Evolutionary conservation across 2,329 filamentous ascomycete species (phyloP).

Genomic region (Aspergillus ochraceus): DNA sequence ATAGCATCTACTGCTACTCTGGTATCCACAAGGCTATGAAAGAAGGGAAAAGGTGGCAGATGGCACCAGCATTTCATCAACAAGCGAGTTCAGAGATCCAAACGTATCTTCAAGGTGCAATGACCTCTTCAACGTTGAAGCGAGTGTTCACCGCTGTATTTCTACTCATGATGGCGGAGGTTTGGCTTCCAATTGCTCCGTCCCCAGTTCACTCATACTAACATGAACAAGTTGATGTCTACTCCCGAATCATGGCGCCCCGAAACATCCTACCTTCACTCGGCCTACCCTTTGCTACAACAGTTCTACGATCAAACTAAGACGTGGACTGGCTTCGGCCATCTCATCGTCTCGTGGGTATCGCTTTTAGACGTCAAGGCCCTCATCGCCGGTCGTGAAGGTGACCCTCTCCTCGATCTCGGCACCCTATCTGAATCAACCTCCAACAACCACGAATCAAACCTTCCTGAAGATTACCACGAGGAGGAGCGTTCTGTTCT

Average conservation of each 20-base stretch:
- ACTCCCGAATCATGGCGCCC: conserved; percentile 26
- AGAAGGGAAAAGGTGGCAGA: conserved; percentile 28
- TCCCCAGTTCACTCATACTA: background rate
- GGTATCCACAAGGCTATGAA: conserved; percentile 30
- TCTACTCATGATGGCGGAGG: conserved; percentile 38
- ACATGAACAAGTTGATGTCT: conserved; percentile 26
- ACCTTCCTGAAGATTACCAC: background rate
- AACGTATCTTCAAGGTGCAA: conserved; percentile 26
- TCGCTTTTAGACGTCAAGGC: conserved; percentile 37
- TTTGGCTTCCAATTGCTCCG: conserved; percentile 7
- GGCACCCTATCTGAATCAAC: conserved; percentile 18
- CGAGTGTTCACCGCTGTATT: conserved; percentile 31
- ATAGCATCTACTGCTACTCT: conserved; percentile 35
- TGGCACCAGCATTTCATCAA: conserved; percentile 32
- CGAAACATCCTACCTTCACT: conserved; percentile 32
- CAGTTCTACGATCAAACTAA: conserved; percentile 27
- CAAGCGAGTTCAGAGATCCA: conserved; percentile 33
- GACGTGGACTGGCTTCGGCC: conserved; percentile 29
- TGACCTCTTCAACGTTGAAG: conserved; percentile 24
- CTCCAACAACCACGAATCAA: conserved; percentile 1
- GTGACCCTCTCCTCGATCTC: conserved; percentile 32
- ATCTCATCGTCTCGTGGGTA: conserved; percentile 33
- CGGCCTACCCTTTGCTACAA: conserved; percentile 31
- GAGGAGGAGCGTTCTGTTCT: conserved; percentile 20
- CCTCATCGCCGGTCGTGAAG: conserved; percentile 37